Base-by-base conservation (phyloP, 2,329 filamentous ascomycete species). In the Epichloe aotearoae region DNA sequence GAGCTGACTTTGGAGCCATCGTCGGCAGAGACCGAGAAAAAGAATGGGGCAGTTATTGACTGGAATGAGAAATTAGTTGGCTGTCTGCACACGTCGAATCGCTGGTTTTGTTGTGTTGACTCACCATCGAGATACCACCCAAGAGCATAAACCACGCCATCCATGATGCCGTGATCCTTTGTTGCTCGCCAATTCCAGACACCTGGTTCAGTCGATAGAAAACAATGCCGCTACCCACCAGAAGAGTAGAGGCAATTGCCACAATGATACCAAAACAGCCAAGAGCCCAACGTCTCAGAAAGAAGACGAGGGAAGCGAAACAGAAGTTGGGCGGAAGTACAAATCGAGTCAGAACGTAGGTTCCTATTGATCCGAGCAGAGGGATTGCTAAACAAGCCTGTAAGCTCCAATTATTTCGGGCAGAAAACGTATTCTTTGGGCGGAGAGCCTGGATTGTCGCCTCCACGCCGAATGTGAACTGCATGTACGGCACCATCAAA, bases 291-390 rank as follows among this genome's bases (percentile, higher is more conserved):
- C 70, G 72, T 50, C 76, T 71, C 41, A 85, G 69, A 54, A 83
- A 84, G 79, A 79, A 86, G 56, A 85, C 79, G 7, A 87, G 69
- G 5, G 79, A 81, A 23, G 80, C 80, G 57, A 85, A 81, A 66
- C 83, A 87, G 49, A 75, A 72, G 55, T 82, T 74, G 5, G 73
- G 72, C 42, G 82, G 74, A 4, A 69, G 72, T 54, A 75, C 66
- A 47, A 78, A 69, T 50, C 76, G 68, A 15, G 80, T 79, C 26
- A 82, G 74, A 38, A 82, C 66, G 64, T 81, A 83, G 19, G 76
- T 80, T 38, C 67, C 63, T 36, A 85, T 61, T 19, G 77, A 60
- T 52, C 80, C 67, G 44, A 77, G 61, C 17, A 72, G 63, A 26
- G 83, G 64, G 12, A 73, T 60, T 19, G 63, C 69, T 33, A 82